Base-by-base conservation (phyloP, 1,284 basidiomycete species). In the Ceratorhiza oryzae-sativae region DNA sequence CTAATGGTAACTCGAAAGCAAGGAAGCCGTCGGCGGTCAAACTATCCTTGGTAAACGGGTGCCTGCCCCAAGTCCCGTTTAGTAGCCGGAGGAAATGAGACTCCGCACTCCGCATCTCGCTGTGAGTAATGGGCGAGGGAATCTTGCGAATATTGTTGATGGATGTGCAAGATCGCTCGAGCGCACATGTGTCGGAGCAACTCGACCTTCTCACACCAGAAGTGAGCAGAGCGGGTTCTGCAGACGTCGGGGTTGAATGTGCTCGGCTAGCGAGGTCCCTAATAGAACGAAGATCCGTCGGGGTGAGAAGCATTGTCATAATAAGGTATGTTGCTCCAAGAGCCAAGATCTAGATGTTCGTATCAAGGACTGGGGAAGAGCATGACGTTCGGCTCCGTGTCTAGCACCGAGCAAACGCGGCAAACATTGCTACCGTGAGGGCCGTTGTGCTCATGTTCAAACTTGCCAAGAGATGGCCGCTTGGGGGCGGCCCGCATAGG, bases 51-150 rank as follows among this genome's bases (percentile, higher is more conserved):
- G 65, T 10, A 58, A 70, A 56, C 53, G 53, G 27, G 41, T 32
- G 65, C 65, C 65, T 70, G 9, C 32, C 36, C 65, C 15, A 51
- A 53, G 65, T 27, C 5, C 45, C 27, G 61, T 30, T 56, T 70
- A 46, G 65, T 70, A 56, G 53, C 65, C 65, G 65, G 65, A 48
- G 13, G 41, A 36, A 6, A 53, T 67, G 20, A 34, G 20, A 70
- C 65, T 70, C 65, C 65, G 41, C 65, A 48, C 65, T 70, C 65
- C 65, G 56, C 56, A 23, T 12, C 39, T 34, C 23, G 34, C 13
- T 18, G 56, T 39, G 56, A 59, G 32, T 55, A 55, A 55, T 55
- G 30, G 51, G 51, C n/a, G 20, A 34, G 51, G 15, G 30, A 18
- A 55, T 25, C 34, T 15, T 34, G n/a, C 27, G 30, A 34, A 55